phyloP scores from a whole-genome alignment of 2,329 filamentous ascomycete species.

The Arachnopeziza araneosa region DNA sequence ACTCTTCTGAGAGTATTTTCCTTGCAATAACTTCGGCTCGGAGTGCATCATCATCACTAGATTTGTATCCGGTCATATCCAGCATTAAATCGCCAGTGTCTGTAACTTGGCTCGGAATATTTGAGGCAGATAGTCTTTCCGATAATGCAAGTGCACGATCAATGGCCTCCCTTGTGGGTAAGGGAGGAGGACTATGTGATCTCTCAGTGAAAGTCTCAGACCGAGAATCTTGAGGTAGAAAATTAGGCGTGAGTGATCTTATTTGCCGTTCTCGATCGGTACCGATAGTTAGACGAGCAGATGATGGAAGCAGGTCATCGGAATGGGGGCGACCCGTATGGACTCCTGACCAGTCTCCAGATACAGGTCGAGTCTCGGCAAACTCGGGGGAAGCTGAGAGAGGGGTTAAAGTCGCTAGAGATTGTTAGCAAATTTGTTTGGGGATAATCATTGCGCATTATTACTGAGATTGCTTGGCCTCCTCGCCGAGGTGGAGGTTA shows the following conservation, averaged over 20 bases:
- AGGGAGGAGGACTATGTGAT: conserved; percentile 71
- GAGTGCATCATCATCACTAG: conserved; percentile 85
- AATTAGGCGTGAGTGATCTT: conserved; percentile 36
- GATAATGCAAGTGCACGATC: conserved; percentile 80
- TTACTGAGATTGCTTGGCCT: conserved; percentile 29
- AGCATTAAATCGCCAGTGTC: conserved; percentile 93
- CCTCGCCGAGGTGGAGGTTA: conserved; percentile 35
- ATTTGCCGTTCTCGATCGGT: conserved; percentile 32
- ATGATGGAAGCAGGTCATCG: conserved; percentile 47
- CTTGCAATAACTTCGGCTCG: conserved; percentile 89
- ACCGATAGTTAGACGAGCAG: conserved; percentile 34
- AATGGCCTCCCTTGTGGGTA: conserved; percentile 69
- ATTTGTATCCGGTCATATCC: conserved; percentile 96
- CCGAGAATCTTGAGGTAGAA: conserved; percentile 19
- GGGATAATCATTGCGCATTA: neutral
- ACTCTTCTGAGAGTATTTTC: conserved; percentile 85
- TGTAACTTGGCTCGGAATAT: conserved; percentile 90
- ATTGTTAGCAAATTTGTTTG: conserved; percentile 13
- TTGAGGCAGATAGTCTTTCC: conserved; percentile 79
- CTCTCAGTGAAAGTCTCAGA: conserved; percentile 41
- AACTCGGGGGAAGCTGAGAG: conserved; percentile 49
- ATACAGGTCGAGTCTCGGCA: conserved; percentile 39
- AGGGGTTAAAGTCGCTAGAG: conserved; percentile 39
- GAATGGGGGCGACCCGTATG: conserved; percentile 41
- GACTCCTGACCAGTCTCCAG: conserved; percentile 45